Conservation (phyloP, 2,329 filamentous ascomycete species). For the Aspergillus oerlinghausenensis region DNA sequence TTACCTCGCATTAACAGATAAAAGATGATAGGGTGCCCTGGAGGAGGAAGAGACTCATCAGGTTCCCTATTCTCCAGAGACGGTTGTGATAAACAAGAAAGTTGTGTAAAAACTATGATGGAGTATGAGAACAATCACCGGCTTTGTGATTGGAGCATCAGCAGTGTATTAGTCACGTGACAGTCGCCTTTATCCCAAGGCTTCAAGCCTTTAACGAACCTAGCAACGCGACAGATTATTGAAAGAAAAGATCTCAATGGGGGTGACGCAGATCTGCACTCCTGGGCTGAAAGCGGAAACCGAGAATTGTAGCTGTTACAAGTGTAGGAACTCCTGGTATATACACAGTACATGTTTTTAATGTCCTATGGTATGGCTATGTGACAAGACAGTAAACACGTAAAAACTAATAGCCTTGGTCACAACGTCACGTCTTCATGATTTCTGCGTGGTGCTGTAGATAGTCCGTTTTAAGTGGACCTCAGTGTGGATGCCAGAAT, state of each 20-base stretch:
- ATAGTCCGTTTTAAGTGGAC: not conserved
- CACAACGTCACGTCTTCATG: not conserved
- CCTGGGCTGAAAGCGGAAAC: not conserved
- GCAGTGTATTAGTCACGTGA: not conserved
- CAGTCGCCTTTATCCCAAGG: not conserved
- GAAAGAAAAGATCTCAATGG: not conserved
- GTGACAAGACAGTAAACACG: not conserved
- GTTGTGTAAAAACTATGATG: no score
- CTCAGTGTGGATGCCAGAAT: not conserved
- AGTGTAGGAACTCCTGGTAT: not conserved
- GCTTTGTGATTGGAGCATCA: not conserved
- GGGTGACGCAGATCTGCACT: not conserved
- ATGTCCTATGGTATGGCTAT: not conserved
- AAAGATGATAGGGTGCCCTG: not conserved
- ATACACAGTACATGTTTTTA: not conserved
- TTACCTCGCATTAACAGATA: conserved; percentile 10
- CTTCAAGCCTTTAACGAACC: not conserved
- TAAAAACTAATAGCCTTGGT: not conserved
- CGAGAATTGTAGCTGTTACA: not conserved
- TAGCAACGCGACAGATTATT: not conserved
- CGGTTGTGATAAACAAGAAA: no score
- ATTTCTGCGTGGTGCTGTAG: not conserved
- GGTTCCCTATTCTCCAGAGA: not conserved
- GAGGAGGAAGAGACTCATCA: not conserved
- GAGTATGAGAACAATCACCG: no score